A percentile compares a stretch with the other conserved stretches of the same genome.
Evolutionary conservation across 345 rosid genomes (phyloP).

Genomic region (Euphorbia peplus): DNA sequence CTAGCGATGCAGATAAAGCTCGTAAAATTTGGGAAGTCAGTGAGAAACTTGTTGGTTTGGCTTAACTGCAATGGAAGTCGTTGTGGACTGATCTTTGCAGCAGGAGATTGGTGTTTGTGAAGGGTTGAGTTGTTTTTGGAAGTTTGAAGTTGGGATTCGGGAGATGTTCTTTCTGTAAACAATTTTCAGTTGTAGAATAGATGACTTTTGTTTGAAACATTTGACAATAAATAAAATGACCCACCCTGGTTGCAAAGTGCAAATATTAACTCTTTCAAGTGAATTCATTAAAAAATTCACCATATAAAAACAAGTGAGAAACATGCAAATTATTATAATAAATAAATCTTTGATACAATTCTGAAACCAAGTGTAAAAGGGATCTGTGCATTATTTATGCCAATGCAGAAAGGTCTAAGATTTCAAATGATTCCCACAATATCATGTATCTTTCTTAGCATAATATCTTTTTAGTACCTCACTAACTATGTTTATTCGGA

Average conservation of each 20-base stretch:
- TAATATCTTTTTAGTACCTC: neutral
- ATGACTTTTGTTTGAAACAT: slow-evolving; percentile 20
- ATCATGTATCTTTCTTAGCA: neutral
- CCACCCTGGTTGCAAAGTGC: slow-evolving; percentile 16
- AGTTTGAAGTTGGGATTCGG: neutral
- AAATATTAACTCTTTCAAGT: neutral
- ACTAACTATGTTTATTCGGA: too few relatives aligned
- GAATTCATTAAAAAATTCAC: too few relatives aligned
- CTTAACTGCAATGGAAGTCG: slow-evolving; percentile 31
- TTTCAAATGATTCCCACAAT: neutral
- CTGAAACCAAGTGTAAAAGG: neutral
- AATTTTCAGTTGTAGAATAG: slow-evolving; percentile 24
- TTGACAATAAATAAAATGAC: slow-evolving; percentile 34
- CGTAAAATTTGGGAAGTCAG: slow-evolving; percentile 92
- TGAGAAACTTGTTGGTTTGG: slow-evolving; percentile 94
- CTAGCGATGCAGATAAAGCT: slow-evolving; percentile 82
- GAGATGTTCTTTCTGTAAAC: slow-evolving; percentile 24
- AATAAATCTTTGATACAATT: too few relatives aligned
- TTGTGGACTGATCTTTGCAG: slow-evolving; percentile 14
- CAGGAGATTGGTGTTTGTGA: slow-evolving; percentile 23
- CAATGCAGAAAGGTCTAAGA: neutral
- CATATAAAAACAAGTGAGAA: too few relatives aligned
- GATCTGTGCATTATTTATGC: too few relatives aligned
- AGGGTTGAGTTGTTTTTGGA: neutral
- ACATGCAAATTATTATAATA: too few relatives aligned